A percentile compares a stretch with the other conserved stretches of the same genome.
These are phyloP conservation scores for Yamadazyma sp. DNA, from an alignment of 805 yeast species.

Conservation along the genomic window DNA sequence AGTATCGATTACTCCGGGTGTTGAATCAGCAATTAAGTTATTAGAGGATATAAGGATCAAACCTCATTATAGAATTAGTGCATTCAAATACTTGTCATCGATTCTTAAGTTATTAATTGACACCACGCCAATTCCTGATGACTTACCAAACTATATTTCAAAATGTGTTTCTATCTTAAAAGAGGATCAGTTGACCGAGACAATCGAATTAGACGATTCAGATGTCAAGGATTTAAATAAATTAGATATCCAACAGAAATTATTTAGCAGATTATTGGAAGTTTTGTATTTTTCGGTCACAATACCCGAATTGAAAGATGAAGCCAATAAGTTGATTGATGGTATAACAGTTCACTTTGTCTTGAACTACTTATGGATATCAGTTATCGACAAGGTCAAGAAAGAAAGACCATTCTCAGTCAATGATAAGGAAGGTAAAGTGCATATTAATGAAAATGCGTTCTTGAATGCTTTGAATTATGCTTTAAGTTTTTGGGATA, in stretches of 20 bases:
- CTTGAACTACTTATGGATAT: constrained; percentile 70
- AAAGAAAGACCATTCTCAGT: constrained; percentile 69
- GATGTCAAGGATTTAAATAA: constrained; percentile 46
- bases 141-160: constrained; percentile 41
- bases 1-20: constrained; percentile 78
- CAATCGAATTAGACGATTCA: constrained; percentile 37
- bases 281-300: constrained; percentile 75
- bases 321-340: constrained; percentile 59
- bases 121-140: constrained; percentile 45
- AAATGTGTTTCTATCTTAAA: constrained; percentile 47
- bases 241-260: constrained; percentile 59
- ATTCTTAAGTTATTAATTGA: constrained; percentile 69
- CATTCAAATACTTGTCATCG: constrained; percentile 68
- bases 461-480: constrained; percentile 71
- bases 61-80: constrained; percentile 68
- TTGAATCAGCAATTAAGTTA: constrained; percentile 72
- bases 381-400: constrained; percentile 64
- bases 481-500: constrained; percentile 75
- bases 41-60: constrained; percentile 65
- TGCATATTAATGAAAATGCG: constrained; percentile 64
- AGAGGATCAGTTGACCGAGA: constrained; percentile 33
- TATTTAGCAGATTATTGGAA: constrained; percentile 63
- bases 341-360: constrained; percentile 78
- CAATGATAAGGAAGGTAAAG: constrained; percentile 74
- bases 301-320: constrained; percentile 65